Base-by-base conservation (phyloP, 805 yeast genomes). In the Limtongia smithiae region DNA sequence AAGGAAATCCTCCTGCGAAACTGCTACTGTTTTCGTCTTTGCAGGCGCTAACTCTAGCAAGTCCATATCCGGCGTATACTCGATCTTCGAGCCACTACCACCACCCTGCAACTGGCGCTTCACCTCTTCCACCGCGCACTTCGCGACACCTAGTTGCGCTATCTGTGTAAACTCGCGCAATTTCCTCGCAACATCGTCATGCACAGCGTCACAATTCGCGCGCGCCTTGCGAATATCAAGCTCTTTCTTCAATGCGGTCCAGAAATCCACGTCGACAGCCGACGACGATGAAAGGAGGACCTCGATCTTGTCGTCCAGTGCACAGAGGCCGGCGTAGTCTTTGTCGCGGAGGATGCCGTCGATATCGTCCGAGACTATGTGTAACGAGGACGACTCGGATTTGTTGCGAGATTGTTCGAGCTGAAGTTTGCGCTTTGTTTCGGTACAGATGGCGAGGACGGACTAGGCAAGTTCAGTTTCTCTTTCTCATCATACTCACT, bases 221-320 rank as follows among this genome's bases (percentile, higher is more conserved):
- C 39, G 37, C 3, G 64, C 56, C 33, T 58, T 65, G 18, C 60
- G 51, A 9, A 47, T 43, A 17, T 41, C 15, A 22, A 65, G 39
- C 35, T 62, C 62, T 25, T 55, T 51, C 21, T 56, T 40, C 38
- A 65, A 35, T 21, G 50, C 59, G 12, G 44, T 43, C 69, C 69
- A 65, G 43, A 65, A 65, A 34, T 60, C 65, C 5, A 53, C 51
- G 37, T 65, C 67, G 8, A 62, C 44, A 1, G 50, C 48, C 3
- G 48, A 52, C 25, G 54, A 53, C 14, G 50, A 39, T 7, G 34
- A 11, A 33, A 65, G 48, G 39, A 58, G 55, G 5, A 17, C n/a
- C 32, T 55, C 42, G 17, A 63, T 57, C 15, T 53, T 37, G 5
- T 28, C 18, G 46, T 63, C 62, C 14, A 65, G 43, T 5, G 45